Percentiles rank a stretch among this genome's conserved stretches.
phyloP scores from a whole-genome alignment of 768 basidiomycete genomes.

The Arthromyces matolae region DNA sequence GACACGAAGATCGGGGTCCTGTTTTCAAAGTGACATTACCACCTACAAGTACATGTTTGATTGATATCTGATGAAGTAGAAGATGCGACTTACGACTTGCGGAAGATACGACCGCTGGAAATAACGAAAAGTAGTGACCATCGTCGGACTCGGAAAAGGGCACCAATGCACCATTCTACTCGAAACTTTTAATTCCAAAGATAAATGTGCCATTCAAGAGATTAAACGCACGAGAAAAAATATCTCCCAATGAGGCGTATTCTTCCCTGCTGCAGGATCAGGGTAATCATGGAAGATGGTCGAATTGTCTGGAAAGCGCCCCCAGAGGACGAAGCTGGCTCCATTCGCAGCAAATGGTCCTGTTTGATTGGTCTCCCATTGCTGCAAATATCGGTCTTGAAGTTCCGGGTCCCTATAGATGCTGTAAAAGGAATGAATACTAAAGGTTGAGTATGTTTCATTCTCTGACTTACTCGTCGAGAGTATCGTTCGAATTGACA shows the following conservation, averaged over 20 bases:
- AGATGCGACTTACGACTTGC: not conserved
- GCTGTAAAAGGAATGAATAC: not conserved
- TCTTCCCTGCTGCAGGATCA: not conserved
- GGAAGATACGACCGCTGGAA: not conserved
- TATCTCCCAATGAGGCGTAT: constrained; percentile 1
- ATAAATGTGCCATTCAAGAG: not conserved
- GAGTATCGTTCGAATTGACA: constrained; percentile 1
- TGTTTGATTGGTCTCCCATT: not conserved
- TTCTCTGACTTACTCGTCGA: not conserved
- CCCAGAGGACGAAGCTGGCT: not conserved
- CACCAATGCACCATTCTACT: not conserved
- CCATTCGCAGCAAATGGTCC: not conserved
- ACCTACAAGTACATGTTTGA: not conserved
- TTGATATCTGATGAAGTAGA: not conserved
- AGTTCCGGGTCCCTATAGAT: not conserved
- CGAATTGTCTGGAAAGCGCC: not conserved
- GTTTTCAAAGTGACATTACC: not conserved
- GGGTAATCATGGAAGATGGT: not conserved
- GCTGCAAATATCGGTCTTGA: not conserved
- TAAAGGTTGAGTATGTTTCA: not conserved
- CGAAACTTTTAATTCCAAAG: too few relatives aligned
- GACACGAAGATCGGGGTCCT: too few relatives aligned
- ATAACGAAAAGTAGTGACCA: not conserved
- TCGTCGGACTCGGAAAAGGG: not conserved
- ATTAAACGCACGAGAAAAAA: not conserved